Evolutionary conservation across 805 yeast genomes (phyloP), one percentile per base, ranked within the genome.

Genomic region (Priceomyces castillae): DNA sequence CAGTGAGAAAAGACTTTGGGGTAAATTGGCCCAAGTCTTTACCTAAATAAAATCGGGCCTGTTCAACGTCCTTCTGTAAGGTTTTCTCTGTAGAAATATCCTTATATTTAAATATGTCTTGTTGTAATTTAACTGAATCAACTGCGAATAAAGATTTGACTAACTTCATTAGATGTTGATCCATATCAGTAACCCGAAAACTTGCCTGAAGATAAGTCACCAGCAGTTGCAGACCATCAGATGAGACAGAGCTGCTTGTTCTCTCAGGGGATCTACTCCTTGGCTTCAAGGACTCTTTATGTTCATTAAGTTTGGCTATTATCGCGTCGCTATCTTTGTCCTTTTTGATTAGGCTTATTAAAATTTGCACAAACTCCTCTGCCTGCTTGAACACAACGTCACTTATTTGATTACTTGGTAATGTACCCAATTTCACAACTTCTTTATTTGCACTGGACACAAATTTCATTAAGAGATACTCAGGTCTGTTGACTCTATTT

Each of bases 381-480:
- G 75, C 65, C 37, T 69, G 76, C 17, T 54, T 50, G 47, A 69
- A 69, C 2, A 67, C 74, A 7, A 53, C 51, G 14, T 54, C 52
- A 36, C 66, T 61, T 31, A 66, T 52, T 9, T 67, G 68, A 19
- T 60, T 40, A 3, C 57, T 53, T 3, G 61, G 59, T 3, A 59
- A 45, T 28, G 59, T 56, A 1, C 69, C 70, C 15, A 77, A 47
- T 44, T 76, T 78, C 26, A 61, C 66, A 36, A 77, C 42, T 52
- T 80, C 84, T 47, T 72, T 76, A 38, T 76, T 77, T 7, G 84
- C 76, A 42, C 70, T 65, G 7, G 76, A 69, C 7, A 78, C 77
- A 51, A 80, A 81, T 50, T 71, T 64, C 58, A 78, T 69, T 2
- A 81, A 69, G 28, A 80, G 53, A 41, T 77, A 81, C 44, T 71